Conservation (phyloP, 345 rosid species). For the Boechera divaricarpa region DNA sequence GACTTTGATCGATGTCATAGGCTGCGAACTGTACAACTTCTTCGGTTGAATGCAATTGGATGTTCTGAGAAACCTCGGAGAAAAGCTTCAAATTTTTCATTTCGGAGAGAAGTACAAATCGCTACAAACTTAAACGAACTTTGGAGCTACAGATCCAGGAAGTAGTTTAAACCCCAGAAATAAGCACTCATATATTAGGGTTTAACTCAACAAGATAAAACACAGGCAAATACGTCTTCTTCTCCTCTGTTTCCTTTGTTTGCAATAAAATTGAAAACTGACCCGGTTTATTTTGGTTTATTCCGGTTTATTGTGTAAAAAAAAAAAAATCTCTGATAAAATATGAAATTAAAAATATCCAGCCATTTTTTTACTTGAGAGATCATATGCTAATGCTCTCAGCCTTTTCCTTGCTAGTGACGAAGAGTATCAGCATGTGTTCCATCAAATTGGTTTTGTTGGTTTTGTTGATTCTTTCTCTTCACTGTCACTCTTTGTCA, state of each 20-base stretch:
- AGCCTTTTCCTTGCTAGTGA: neutral
- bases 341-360: no score
- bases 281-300: neutral
- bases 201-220: conserved; percentile 3
- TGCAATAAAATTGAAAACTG: neutral
- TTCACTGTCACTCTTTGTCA: conserved; percentile 21
- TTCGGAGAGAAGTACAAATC: conserved; percentile 14
- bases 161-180: conserved; percentile 14
- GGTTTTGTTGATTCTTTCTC: conserved; percentile 29
- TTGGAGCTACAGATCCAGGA: conserved; percentile 28
- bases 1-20: conserved; percentile 79
- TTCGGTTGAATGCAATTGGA: conserved; percentile 58
- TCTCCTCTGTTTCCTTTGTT: neutral
- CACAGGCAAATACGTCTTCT: no score
- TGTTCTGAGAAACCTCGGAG: conserved; percentile 60
- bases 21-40: conserved; percentile 69
- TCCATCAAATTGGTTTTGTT: conserved; percentile 29
- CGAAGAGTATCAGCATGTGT: conserved; percentile 34
- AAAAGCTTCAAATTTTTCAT: conserved; percentile 86
- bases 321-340: no score
- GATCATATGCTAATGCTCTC: no score
- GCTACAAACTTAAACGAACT: neutral
- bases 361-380: no score
- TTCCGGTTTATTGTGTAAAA: neutral
- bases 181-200: conserved; percentile 31